Evolutionary conservation across 2,329 filamentous ascomycete genomes (phyloP).

Genomic region (Diaporthe humulicola): DNA sequence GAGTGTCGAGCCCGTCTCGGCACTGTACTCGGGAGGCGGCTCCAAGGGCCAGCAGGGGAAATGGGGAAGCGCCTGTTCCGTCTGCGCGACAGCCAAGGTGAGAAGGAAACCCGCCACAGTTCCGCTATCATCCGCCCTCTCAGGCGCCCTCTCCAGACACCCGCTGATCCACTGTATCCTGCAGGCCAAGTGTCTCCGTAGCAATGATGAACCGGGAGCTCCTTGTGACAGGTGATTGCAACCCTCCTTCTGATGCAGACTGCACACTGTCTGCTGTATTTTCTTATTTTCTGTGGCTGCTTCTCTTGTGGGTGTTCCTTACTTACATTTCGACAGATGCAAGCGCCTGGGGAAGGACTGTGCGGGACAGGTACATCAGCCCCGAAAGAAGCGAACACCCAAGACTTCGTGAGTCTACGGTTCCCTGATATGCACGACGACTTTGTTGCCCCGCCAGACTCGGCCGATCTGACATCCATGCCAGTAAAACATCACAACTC

Average conservation of each 20-base stretch:
- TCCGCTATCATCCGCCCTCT: neutral
- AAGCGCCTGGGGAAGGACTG: conserved; percentile 63
- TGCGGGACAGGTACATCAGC: conserved; percentile 60
- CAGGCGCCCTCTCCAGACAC: neutral
- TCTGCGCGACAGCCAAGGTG: conserved; percentile 39
- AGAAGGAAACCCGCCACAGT: neutral
- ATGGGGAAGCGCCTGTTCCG: conserved; percentile 40
- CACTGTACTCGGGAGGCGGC: neutral
- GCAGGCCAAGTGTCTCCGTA: conserved; percentile 38
- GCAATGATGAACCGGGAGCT: neutral
- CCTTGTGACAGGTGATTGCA: conserved; percentile 48
- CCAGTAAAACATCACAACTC: conserved; percentile 62
- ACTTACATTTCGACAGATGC: conserved; percentile 52
- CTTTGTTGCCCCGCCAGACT: neutral
- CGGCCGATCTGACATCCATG: conserved; percentile 3
- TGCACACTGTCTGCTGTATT: conserved; percentile 3
- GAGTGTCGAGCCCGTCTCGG: conserved; percentile 31
- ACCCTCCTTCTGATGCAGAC: neutral
- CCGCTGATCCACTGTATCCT: neutral
- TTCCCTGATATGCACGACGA: too few relatives aligned
- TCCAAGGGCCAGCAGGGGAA: conserved; percentile 30
- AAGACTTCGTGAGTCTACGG: conserved; percentile 62
- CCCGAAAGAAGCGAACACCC: conserved; percentile 64
- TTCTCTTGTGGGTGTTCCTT: neutral
- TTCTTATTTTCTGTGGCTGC: neutral